Base-by-base conservation (phyloP, 495 filamentous ascomycete species). In the Rusavskia elegans region DNA sequence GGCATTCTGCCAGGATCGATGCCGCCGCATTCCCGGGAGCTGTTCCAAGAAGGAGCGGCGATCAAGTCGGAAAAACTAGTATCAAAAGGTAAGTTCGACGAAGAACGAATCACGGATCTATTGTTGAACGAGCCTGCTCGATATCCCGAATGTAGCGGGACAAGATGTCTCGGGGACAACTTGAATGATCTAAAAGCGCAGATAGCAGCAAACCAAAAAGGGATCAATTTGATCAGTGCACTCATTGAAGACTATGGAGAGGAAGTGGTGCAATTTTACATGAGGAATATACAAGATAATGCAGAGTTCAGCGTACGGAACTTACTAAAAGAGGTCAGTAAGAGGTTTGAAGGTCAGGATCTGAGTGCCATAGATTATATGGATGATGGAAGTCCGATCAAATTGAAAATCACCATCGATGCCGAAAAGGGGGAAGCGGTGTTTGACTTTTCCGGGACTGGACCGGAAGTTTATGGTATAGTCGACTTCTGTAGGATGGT, bases 151-250 rank as follows among this genome's bases (percentile, higher is more conserved):
- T 96, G 92, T 67, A 83, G 81, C 51, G 92, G 92, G 6, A 93
- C 92, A 3, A 69, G 92, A 35, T 95, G 90, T 63, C 72, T 98
- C 9, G 84, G 81, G 10, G 92, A 98, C 63, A 98, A 98, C 61
- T 70, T 98, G 61, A 95, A 93, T 50, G 92, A 98, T 64, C 77
- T 98, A 29, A 92, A 95, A 65, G 92, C 92, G 0, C 93, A 97
- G 60, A 84, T 97, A 23, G 90, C 92, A 0, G 89, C 90, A 17
- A 97, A 98, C 65, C 86, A 93, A 58, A 95, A 95, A 52, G 92
- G 92, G 27, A 96, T 98, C 55, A 86, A 80, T 25, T 76, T 98
- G 21, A 98, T 98, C 55, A 80, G 81, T 51, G 70, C 73, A 0
- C 71, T 98, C 1, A 94, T 98, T 55, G 74, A 77, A 20, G 92